phyloP scores from a whole-genome alignment of 2,329 filamentous ascomycete genomes.

The Talaromyces sp. region DNA sequence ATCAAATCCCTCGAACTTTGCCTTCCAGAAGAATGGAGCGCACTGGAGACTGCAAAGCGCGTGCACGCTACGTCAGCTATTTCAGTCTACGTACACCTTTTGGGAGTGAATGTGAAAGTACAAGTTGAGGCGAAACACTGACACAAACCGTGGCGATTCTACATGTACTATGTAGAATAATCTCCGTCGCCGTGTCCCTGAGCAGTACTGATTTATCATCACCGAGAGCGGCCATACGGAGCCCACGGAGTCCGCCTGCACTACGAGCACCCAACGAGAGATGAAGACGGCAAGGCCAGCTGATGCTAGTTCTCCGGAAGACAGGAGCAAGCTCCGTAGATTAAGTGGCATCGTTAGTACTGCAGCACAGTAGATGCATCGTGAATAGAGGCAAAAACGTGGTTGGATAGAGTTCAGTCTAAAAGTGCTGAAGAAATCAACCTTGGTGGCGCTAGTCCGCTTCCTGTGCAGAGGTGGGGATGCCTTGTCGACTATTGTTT shows the following conservation, averaged over 20 bases:
- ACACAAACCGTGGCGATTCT: background rate
- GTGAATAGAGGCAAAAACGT: constrained; percentile 12
- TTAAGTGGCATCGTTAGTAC: background rate
- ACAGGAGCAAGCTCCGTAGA: background rate
- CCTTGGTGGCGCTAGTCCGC: background rate
- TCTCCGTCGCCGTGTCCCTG: background rate
- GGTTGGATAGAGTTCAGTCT: constrained; percentile 3
- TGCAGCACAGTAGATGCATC: background rate
- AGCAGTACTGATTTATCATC: background rate
- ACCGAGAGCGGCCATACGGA: background rate
- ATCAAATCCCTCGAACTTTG: background rate
- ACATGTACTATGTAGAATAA: background rate
- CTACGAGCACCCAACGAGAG: background rate
- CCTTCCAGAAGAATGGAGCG: background rate
- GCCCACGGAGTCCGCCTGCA: background rate
- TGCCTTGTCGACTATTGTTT: background rate
- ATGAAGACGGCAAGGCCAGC: background rate
- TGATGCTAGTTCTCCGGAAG: background rate
- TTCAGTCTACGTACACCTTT: background rate
- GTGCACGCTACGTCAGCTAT: background rate
- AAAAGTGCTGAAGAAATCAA: constrained; percentile 2
- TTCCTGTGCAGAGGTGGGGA: background rate
- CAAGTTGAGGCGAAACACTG: background rate
- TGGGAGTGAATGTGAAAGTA: no score
- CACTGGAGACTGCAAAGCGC: background rate